Evolutionary conservation across 306 rosid genomes (phyloP).

Genomic region (Sphenostylis stenocarpa): DNA sequence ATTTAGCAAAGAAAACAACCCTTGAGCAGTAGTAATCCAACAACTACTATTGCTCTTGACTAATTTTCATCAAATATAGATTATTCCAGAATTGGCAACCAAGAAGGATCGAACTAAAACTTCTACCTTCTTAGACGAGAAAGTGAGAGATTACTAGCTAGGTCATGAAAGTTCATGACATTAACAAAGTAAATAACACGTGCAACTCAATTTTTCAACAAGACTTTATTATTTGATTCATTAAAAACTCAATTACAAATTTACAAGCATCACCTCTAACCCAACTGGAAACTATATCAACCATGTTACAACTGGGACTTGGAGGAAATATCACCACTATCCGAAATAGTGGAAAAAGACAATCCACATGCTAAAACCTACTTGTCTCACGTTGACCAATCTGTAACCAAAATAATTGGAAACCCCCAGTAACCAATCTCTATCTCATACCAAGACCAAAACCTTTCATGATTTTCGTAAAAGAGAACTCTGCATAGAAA

Average conservation of each 20-base stretch:
- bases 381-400: not conserved
- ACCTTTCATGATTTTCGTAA: constrained; percentile 17
- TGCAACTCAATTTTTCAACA: constrained; percentile 20
- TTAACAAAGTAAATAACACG: not conserved
- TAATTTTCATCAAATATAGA: constrained; percentile 25
- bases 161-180: not conserved
- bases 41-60: constrained; percentile 2
- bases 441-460: not conserved
- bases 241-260: not conserved
- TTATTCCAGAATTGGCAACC: constrained; percentile 8
- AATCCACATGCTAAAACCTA: not conserved
- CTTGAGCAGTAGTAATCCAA: not conserved
- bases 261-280: not conserved
- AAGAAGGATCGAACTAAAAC: constrained; percentile 5
- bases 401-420: not conserved
- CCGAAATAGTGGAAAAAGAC: not conserved
- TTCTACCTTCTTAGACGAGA: not conserved
- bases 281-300: not conserved
- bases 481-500: not conserved
- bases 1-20: constrained; percentile 21
- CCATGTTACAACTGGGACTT: not conserved
- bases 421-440: not conserved
- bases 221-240: constrained; percentile 7
- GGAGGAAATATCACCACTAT: not conserved
- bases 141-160: not conserved